phyloP scores from a whole-genome alignment of 306 rosid genomes.

The Cicer bijugum region DNA sequence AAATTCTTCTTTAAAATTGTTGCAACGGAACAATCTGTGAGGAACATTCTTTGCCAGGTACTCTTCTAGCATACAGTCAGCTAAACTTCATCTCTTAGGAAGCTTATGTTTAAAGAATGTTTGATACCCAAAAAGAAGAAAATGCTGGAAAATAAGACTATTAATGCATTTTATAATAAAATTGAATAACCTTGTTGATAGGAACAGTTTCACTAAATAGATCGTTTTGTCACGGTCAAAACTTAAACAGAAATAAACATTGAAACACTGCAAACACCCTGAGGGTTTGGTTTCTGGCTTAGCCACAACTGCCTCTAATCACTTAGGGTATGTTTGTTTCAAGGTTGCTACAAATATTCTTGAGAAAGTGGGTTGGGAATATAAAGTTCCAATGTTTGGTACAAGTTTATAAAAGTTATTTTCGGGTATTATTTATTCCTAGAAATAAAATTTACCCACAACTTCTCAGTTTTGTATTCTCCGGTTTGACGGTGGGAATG shows the following conservation, averaged over 20 bases:
- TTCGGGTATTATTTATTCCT: no score
- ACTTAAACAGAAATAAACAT: neutral
- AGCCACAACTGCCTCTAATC: neutral
- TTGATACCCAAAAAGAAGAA: conserved; percentile 32
- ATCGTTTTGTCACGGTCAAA: neutral
- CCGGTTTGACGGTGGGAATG: no score
- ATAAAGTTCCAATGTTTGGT: no score
- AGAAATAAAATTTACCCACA: no score
- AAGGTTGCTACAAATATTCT: no score
- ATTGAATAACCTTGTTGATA: conserved; percentile 9
- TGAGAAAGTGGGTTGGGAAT: no score
- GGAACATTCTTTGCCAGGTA: conserved; percentile 89
- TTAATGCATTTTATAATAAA: conserved; percentile 31
- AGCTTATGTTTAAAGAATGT: conserved; percentile 11
- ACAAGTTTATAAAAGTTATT: no score
- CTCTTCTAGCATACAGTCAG: conserved; percentile 26
- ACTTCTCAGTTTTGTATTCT: no score
- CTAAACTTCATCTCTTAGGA: neutral
- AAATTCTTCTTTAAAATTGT: conserved; percentile 66
- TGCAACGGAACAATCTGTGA: conserved; percentile 82
- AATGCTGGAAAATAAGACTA: conserved; percentile 8
- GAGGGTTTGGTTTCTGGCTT: conserved; percentile 7
- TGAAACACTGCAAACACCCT: conserved; percentile 4
- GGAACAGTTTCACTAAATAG: neutral
- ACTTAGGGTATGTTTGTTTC: no score